Evolutionary conservation across 2,329 filamentous ascomycete species (phyloP).

Genomic region (Colletotrichum limetticola): DNA sequence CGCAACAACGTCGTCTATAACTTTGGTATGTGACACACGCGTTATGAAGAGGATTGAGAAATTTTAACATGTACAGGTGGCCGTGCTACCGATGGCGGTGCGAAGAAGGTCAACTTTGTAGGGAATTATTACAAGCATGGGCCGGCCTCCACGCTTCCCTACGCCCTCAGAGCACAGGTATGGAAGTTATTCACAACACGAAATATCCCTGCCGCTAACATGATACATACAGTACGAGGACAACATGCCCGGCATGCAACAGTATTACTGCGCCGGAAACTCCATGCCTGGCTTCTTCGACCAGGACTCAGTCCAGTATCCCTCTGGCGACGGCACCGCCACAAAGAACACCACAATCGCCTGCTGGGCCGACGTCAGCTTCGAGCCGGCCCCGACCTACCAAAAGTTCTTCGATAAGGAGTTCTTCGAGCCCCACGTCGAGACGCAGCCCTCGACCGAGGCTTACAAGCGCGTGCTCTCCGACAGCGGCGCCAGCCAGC

Average conservation of each 20-base stretch:
- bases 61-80: slow-evolving; percentile 2
- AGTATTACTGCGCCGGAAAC: slow-evolving; percentile 47
- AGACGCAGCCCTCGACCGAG: slow-evolving; percentile 44
- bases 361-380: slow-evolving; percentile 44
- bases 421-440: slow-evolving; percentile 45
- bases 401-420: slow-evolving; percentile 42
- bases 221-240: slow-evolving; percentile 41
- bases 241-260: slow-evolving; percentile 44
- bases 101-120: slow-evolving; percentile 46
- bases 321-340: slow-evolving; percentile 39
- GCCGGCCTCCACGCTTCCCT: slow-evolving; percentile 42
- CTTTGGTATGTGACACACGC: slow-evolving; percentile 38
- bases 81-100: slow-evolving; percentile 46
- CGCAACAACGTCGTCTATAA: slow-evolving; percentile 50
- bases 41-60: background rate
- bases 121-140: slow-evolving; percentile 47
- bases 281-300: slow-evolving; percentile 44
- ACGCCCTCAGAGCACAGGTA: slow-evolving; percentile 40
- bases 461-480: slow-evolving; percentile 48
- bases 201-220: no score
- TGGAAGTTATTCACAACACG: background rate
- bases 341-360: slow-evolving; percentile 38
- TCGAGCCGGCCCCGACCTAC: slow-evolving; percentile 41
- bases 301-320: slow-evolving; percentile 41
- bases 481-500: slow-evolving; percentile 44